Evolutionary conservation across 2,329 filamentous ascomycete genomes (phyloP), one percentile per base, ranked within the genome.

Genomic region (Ramularia collo-cygni): DNA sequence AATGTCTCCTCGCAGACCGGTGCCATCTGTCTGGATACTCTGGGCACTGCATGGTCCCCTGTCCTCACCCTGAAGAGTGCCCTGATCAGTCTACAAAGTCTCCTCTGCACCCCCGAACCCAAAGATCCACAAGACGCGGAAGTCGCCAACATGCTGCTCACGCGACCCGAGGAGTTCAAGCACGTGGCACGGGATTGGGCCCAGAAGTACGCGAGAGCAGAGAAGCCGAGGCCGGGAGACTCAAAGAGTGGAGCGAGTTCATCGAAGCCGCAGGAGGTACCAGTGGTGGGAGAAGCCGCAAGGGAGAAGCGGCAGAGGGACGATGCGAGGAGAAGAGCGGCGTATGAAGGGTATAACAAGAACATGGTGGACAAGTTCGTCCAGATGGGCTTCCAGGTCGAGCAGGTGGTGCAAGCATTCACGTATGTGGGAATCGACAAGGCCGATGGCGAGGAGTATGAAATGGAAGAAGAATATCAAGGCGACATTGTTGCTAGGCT

Each of bases 111-210:
- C 13, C 92, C 92, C 3, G 93, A 98, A 62, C 90, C 92, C 0
- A 93, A 90, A 56, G 92, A 98, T 52, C 92, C 92, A 0, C 92
- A 98, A 68, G 92, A 98, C 58, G 89, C 89, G 28, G 87, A 95
- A 63, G 92, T 96, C 1, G 92, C 92, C 16, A 79, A 76, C 56
- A 94, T 95, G 86, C 74, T 96, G 57, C 72, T 94, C 44, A 76
- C 81, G 2, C 76, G 85, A 33, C 87, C 86, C 0, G 77, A 84
- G 34, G 77, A 80, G 41, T 96, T 95, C 57, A 79, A 85, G 39
- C 74, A 79, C 48, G 82, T 84, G 50, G 92, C 92, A 1, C 79
- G 88, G 47, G 85, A 95, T 51, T 98, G 92, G 92, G 86, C 92
- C 3, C 77, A 93, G 31, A 75, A 77, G 53, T 77, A 89, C 61